Conservation (phyloP, 192 early-diverging fungal species). For the Nowakowskiella sp. region DNA sequence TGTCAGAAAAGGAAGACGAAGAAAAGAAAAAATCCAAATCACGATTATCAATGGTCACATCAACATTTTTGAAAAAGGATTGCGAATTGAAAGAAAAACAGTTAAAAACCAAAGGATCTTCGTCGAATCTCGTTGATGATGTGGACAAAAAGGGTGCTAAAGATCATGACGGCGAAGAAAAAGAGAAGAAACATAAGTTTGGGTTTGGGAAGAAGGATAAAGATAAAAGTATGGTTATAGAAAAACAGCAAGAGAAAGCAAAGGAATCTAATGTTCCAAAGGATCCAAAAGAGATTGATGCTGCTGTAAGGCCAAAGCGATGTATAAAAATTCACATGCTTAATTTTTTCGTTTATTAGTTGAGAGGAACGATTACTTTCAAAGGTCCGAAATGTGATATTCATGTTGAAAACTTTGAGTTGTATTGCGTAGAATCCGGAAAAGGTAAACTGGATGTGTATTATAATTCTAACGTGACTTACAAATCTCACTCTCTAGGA, state of each 20-base stretch:
- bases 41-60: no score
- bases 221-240: background rate
- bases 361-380: slow-evolving; percentile 13
- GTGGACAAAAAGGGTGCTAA: no score
- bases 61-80: no score
- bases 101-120: no score
- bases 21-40: no score
- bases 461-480: background rate
- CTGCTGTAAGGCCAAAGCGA: slow-evolving; percentile 4
- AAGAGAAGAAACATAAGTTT: no score
- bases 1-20: no score
- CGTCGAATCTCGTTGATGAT: no score
- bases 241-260: background rate
- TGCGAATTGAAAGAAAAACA: no score
- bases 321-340: background rate
- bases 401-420: slow-evolving; percentile 20
- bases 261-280: background rate
- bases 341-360: slow-evolving; percentile 4
- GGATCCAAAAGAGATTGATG: slow-evolving; percentile 11
- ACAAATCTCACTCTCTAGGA: slow-evolving; percentile 6
- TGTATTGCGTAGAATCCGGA: slow-evolving; percentile 28
- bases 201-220: slow-evolving; percentile 1
- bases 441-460: slow-evolving; percentile 24
- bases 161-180: no score
- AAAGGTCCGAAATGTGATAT: slow-evolving; percentile 36